These are phyloP conservation scores for Ormosia semicastrata DNA, from an alignment of 306 rosid species.

Conservation along the genomic window DNA sequence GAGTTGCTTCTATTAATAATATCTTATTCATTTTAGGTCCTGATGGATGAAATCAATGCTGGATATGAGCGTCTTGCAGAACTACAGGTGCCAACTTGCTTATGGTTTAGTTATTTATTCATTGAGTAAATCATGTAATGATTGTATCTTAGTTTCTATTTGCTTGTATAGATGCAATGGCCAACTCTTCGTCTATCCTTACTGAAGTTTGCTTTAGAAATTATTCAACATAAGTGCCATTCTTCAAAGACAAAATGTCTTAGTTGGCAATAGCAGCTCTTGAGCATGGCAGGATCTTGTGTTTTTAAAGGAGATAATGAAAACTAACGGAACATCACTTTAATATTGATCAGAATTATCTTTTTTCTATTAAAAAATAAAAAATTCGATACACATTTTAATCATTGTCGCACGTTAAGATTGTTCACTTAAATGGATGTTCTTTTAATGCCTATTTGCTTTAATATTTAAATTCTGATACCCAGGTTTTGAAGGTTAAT, in stretches of 20 bases:
- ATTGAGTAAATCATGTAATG: neutral
- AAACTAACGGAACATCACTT: neutral
- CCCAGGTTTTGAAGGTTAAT: constrained; percentile 79
- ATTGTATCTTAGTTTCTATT: neutral
- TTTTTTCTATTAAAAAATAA: too few species aligned
- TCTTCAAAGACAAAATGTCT: neutral
- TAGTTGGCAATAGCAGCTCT: neutral
- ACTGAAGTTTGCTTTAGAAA: neutral
- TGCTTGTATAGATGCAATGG: neutral
- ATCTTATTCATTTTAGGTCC: constrained; percentile 54
- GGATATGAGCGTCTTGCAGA: constrained; percentile 94
- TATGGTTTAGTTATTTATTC: constrained; percentile 6
- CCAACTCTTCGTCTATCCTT: neutral
- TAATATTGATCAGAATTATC: neutral
- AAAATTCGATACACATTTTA: neutral
- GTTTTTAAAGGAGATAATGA: neutral
- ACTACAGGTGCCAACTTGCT: constrained; percentile 59
- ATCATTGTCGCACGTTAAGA: neutral
- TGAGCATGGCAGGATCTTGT: neutral
- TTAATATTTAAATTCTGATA: constrained; percentile 11
- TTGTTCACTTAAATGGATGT: neutral
- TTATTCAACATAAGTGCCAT: neutral
- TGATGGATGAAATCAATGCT: constrained; percentile 94
- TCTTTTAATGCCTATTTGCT: neutral
- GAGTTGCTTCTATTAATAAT: constrained; percentile 10